Evolutionary conservation across 1,139 yeast species (phyloP).

Genomic region (Scheffersomyces cryptocercus): DNA sequence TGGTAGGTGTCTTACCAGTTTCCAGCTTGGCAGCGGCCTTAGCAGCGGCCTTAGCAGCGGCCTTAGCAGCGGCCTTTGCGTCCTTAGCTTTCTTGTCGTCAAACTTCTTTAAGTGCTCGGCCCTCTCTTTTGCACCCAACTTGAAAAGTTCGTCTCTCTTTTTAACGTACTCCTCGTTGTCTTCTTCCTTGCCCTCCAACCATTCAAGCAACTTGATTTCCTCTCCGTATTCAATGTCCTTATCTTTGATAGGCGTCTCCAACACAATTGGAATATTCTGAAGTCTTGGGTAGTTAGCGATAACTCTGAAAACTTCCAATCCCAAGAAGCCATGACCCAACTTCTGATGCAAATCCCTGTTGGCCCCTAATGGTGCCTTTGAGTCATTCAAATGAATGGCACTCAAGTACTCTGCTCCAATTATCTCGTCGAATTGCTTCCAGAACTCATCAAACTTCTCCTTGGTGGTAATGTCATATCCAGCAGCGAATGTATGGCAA

Average conservation of each 20-base stretch:
- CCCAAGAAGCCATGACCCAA: slow-evolving; percentile 90
- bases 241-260: slow-evolving; percentile 79
- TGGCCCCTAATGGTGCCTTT: slow-evolving; percentile 88
- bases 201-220: slow-evolving; percentile 79
- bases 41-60: slow-evolving; percentile 12
- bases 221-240: slow-evolving; percentile 67
- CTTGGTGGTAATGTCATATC: slow-evolving; percentile 75
- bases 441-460: slow-evolving; percentile 65
- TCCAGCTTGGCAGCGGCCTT: slow-evolving; percentile 7
- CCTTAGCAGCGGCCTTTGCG: slow-evolving; percentile 13
- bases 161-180: slow-evolving; percentile 55
- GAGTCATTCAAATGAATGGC: slow-evolving; percentile 93
- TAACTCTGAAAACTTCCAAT: slow-evolving; percentile 73
- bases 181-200: slow-evolving; percentile 55
- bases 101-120: slow-evolving; percentile 45
- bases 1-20: slow-evolving; percentile 3
- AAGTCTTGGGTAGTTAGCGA: slow-evolving; percentile 69
- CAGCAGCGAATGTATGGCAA: slow-evolving; percentile 95
- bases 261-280: slow-evolving; percentile 75
- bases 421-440: slow-evolving; percentile 65
- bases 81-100: slow-evolving; percentile 30
- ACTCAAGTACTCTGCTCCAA: slow-evolving; percentile 74
- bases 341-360: slow-evolving; percentile 87
- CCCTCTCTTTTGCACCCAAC: slow-evolving; percentile 60
- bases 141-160: slow-evolving; percentile 53